Percentiles rank a stretch among this genome's conserved stretches.
phyloP scores from a whole-genome alignment of 805 yeast genomes.

The Schwanniomyces polymorphus region DNA sequence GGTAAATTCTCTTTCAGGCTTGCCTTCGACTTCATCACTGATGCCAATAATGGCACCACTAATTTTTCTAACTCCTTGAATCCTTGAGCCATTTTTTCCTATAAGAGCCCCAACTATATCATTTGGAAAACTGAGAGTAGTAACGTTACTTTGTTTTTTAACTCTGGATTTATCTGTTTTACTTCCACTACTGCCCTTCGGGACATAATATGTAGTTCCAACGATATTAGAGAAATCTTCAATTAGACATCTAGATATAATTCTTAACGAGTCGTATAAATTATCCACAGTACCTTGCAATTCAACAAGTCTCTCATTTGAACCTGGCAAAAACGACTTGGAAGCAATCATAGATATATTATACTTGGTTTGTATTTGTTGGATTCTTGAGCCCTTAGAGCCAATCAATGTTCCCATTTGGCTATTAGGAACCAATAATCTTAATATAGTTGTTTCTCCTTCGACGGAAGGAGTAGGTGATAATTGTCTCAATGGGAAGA shows the following conservation, averaged over 20 bases:
- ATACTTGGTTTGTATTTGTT: conserved; percentile 67
- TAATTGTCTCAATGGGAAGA: conserved; percentile 61
- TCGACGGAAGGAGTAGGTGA: conserved; percentile 51
- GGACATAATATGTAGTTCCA: conserved; percentile 65
- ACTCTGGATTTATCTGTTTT: not conserved
- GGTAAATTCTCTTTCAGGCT: conserved; percentile 68
- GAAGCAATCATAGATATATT: conserved; percentile 84
- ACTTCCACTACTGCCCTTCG: conserved; percentile 26
- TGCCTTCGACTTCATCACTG: conserved; percentile 64
- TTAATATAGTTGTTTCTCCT: conserved; percentile 54
- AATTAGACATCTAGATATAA: conserved; percentile 67
- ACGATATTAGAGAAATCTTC: conserved; percentile 72
- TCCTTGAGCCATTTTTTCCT: conserved; percentile 82
- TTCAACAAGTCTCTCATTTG: conserved; percentile 85
- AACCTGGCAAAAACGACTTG: conserved; percentile 75
- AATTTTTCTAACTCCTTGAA: conserved; percentile 78
- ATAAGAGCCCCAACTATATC: conserved; percentile 87
- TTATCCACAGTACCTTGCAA: conserved; percentile 75
- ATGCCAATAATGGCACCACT: conserved; percentile 80
- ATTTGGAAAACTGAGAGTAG: conserved; percentile 63
- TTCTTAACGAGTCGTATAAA: conserved; percentile 55
- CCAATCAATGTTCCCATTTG: conserved; percentile 92
- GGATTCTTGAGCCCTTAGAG: conserved; percentile 76
- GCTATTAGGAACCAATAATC: conserved; percentile 76
- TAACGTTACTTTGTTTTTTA: conserved; percentile 20